Base-by-base conservation (phyloP, 2,329 filamentous ascomycete genomes). In the Fusarium azukiicola region DNA sequence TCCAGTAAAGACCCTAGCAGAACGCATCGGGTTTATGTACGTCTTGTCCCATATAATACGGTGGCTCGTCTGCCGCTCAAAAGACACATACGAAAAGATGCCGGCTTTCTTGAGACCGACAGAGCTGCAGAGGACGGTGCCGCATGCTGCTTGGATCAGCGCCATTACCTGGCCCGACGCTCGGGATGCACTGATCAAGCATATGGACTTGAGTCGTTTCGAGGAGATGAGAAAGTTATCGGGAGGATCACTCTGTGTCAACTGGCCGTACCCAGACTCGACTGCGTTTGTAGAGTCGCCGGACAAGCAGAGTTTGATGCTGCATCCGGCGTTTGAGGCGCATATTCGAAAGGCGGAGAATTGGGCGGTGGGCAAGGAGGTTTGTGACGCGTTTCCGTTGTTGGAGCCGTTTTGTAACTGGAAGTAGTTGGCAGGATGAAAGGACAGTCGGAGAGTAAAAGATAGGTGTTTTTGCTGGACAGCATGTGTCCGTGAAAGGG, bases 281-380 rank as follows among this genome's bases (percentile, higher is more conserved):
- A 42, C 66, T 14, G 66, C 66, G 9, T 38, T 68, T 50, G 47
- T 68, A 21, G 66, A 68, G 66, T 68, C 66, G n/a, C 66, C 66
- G 11, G 66, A 68, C 32, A 68, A 54, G 23, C 66, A 68, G 47
- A 27, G 46, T 21, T 27, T 68, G 19, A 68, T 68, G 66, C 14
- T 68, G 4, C 66, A 68, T 42, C 66, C 66, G 11, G 47, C 49
- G 8, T 68, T 68, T 42, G 66, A 68, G 66, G 47, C 66, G 14
- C 66, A 68, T 42, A 27, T 68, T 40, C 21, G 47, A 21, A 68
- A 49, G 44, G 27, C 21, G 21, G 66, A 68, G 47, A 68, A 68
- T 19, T 68, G 66, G 66, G 23, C 10, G 13, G 36, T 42, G 19
- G n/a, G 66, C 8, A 68, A 54, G 7, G 66, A 68, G 11, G n/a